phyloP scores from a whole-genome alignment of 2,329 filamentous ascomycete genomes.

The Bipolaris victoriae region DNA sequence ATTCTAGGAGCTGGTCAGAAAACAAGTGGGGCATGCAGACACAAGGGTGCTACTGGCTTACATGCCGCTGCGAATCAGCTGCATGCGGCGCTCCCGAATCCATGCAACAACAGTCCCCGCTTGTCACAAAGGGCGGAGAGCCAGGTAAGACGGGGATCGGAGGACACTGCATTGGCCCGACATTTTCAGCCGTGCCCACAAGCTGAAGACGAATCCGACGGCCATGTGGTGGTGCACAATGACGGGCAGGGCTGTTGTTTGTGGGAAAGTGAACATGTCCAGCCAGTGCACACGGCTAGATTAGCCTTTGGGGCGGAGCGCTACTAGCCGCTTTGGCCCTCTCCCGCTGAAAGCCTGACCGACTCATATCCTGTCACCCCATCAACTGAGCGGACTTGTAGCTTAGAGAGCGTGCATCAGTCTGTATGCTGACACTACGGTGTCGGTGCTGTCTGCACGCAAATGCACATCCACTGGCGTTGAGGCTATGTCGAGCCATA shows the following conservation, averaged over 20 bases:
- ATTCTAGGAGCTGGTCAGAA: slow-evolving; percentile 44
- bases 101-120: not conserved
- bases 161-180: slow-evolving; percentile 26
- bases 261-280: slow-evolving; percentile 18
- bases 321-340: slow-evolving; percentile 30
- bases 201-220: slow-evolving; percentile 20
- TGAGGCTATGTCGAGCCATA: not conserved
- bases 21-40: slow-evolving; percentile 45
- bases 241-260: slow-evolving; percentile 21
- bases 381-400: not conserved
- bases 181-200: slow-evolving; percentile 23
- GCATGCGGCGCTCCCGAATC: slow-evolving; percentile 25
- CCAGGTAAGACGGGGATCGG: slow-evolving; percentile 23
- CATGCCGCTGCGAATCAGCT: slow-evolving; percentile 32
- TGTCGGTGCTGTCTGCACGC: not conserved
- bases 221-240: slow-evolving; percentile 9
- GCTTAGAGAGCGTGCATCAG: not conserved
- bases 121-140: slow-evolving; percentile 35
- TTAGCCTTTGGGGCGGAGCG: slow-evolving; percentile 23
- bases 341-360: slow-evolving; percentile 38
- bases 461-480: not conserved
- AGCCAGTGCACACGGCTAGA: slow-evolving; percentile 26
- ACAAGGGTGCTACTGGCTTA: slow-evolving; percentile 31
- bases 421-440: not conserved
- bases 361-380: slow-evolving; percentile 31